phyloP scores from a whole-genome alignment of 1,139 yeast species.

The Barnettozyma hawaiiensis region DNA sequence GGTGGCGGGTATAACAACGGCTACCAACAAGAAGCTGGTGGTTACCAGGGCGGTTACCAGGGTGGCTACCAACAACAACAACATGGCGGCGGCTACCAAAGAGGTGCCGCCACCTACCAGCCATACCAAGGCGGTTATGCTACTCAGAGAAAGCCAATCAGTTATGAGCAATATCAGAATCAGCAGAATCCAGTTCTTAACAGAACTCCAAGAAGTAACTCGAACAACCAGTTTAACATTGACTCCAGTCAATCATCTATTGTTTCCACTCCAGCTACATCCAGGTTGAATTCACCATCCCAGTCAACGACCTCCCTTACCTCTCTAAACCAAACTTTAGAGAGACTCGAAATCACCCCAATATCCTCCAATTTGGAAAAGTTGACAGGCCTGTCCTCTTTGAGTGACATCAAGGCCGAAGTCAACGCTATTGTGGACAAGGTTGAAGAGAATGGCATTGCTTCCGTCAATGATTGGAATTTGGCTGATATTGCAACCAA shows the following conservation, averaged over 20 bases:
- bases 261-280: conserved; percentile 25
- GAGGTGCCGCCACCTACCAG: conserved; percentile 3
- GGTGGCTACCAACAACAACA: not conserved
- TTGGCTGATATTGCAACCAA: conserved; percentile 57
- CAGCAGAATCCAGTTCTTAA: conserved; percentile 14
- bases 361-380: conserved; percentile 52
- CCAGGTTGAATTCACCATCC: conserved; percentile 24
- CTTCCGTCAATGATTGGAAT: conserved; percentile 59
- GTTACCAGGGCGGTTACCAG: conserved; percentile 5
- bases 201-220: conserved; percentile 14
- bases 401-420: conserved; percentile 61
- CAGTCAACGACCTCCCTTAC: conserved; percentile 57
- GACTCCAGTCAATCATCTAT: conserved; percentile 17
- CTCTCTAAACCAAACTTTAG: conserved; percentile 64
- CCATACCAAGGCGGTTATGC: conserved; percentile 11
- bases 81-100: not conserved
- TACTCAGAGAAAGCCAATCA: conserved; percentile 21
- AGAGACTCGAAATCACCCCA: conserved; percentile 64
- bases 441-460: conserved; percentile 42
- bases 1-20: conserved; percentile 6
- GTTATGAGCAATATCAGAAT: conserved; percentile 22
- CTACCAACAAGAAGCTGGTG: conserved; percentile 2
- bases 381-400: conserved; percentile 51
- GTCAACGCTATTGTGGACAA: conserved; percentile 50
- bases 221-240: conserved; percentile 4